These are phyloP conservation scores for Typha latifolia DNA, from an alignment of 176 grass and related monocot genomes.

Conservation along the genomic window DNA sequence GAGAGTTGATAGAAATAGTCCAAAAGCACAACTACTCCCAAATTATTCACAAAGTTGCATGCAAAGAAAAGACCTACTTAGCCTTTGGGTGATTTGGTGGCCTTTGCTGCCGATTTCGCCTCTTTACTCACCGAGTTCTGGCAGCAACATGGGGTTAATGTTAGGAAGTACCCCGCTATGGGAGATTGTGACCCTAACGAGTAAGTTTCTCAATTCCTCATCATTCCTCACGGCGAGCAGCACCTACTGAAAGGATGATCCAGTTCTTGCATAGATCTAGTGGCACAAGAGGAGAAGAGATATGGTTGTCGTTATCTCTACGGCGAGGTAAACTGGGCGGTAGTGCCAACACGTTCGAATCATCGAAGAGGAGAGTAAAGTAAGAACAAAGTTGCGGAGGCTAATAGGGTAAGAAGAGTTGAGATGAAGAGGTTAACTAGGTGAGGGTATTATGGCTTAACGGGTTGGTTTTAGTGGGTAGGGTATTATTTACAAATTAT, in stretches of 20 bases:
- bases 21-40: too few relatives aligned
- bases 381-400: too few relatives aligned
- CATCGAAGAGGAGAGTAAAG: too few relatives aligned
- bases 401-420: too few relatives aligned
- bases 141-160: constrained; percentile 22
- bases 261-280: constrained; percentile 4
- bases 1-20: too few relatives aligned
- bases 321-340: constrained; percentile 21
- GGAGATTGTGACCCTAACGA: constrained; percentile 17
- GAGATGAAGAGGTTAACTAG: too few relatives aligned
- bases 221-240: constrained; percentile 21
- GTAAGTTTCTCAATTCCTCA: constrained; percentile 20
- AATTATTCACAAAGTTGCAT: too few relatives aligned
- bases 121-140: constrained; percentile 18
- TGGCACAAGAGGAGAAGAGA: too few relatives aligned
- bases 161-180: constrained; percentile 18
- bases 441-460: too few relatives aligned
- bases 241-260: constrained; percentile 17
- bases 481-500: too few relatives aligned
- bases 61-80: not conserved
- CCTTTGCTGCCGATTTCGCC: constrained; percentile 10
- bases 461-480: too few relatives aligned
- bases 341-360: constrained; percentile 12
- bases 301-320: constrained; percentile 1
- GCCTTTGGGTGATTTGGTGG: constrained; percentile 16